A percentile compares a stretch with the other conserved stretches of the same genome.
These are phyloP conservation scores for Pholiota microspora DNA, from an alignment of 768 basidiomycete species.

Conservation along the genomic window DNA sequence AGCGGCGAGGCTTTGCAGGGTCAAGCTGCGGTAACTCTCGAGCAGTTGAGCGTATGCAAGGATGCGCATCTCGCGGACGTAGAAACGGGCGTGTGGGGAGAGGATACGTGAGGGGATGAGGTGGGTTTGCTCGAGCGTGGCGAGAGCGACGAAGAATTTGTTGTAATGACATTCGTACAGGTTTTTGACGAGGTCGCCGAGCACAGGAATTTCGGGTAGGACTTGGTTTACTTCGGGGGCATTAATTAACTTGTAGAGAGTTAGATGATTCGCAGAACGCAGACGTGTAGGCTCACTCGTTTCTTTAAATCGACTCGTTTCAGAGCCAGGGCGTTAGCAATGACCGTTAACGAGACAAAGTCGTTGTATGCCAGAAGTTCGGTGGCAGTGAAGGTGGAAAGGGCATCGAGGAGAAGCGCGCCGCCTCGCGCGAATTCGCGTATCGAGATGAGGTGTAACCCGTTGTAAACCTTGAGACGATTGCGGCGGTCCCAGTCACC, in stretches of 20 bases:
- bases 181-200: conserved; percentile 81
- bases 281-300: conserved; percentile 50
- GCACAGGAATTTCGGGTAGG: conserved; percentile 76
- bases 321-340: conserved; percentile 74
- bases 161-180: conserved; percentile 94
- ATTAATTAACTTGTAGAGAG: conserved; percentile 58
- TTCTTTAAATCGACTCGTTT: conserved; percentile 88
- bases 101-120: conserved; percentile 88
- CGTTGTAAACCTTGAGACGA: conserved; percentile 93
- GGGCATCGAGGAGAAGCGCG: conserved; percentile 85
- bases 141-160: conserved; percentile 90
- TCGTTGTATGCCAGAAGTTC: conserved; percentile 88
- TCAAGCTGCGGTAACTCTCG: conserved; percentile 88
- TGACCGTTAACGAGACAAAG: conserved; percentile 83
- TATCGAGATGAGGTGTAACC: conserved; percentile 78
- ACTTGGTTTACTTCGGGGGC: conserved; percentile 88
- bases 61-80: conserved; percentile 95
- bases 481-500: conserved; percentile 99
- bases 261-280: neutral
- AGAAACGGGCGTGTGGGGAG: conserved; percentile 83
- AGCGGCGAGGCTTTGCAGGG: conserved; percentile 77
- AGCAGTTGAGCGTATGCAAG: conserved; percentile 89
- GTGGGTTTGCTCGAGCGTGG: conserved; percentile 84
- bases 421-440: conserved; percentile 89
- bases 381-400: conserved; percentile 92